Conservation (phyloP, 2,329 filamentous ascomycete species). For the Paraphoma sp. region DNA sequence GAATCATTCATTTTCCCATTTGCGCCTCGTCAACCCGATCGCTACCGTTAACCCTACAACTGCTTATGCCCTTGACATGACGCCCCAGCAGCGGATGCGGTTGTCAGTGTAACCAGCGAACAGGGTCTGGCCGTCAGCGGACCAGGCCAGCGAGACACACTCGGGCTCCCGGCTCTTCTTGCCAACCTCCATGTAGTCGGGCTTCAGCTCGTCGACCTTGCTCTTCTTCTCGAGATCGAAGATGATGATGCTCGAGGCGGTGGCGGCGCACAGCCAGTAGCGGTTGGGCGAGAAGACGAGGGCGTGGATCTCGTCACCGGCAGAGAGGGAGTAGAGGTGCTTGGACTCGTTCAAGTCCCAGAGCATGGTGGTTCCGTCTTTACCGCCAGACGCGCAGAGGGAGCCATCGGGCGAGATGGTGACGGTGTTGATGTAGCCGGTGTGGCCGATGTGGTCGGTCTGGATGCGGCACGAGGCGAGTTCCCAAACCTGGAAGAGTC, state of each 20-base stretch:
- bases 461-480: constrained; percentile 99
- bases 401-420: constrained; percentile 99
- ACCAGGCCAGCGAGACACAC: constrained; percentile 97
- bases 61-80: constrained; percentile 50
- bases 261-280: constrained; percentile 99
- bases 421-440: constrained; percentile 99
- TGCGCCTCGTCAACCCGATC: constrained; percentile 34
- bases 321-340: constrained; percentile 99
- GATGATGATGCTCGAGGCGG: constrained; percentile 98
- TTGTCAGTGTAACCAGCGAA: constrained; percentile 99
- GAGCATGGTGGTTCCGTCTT: constrained; percentile 99
- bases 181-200: constrained; percentile 92
- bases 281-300: constrained; percentile 99
- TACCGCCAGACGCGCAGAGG: constrained; percentile 97
- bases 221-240: constrained; percentile 99
- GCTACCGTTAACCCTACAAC: constrained; percentile 15
- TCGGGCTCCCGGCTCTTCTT: constrained; percentile 99
- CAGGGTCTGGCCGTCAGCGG: constrained; percentile 96
- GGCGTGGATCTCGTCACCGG: constrained; percentile 99
- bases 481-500: constrained; percentile 86
- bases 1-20: constrained; percentile 38
- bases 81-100: constrained; percentile 62
- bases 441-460: constrained; percentile 99
- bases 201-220: constrained; percentile 99
- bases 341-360: constrained; percentile 99